phyloP scores from a whole-genome alignment of 2,329 filamentous ascomycete species.

The Arthrobotrys sinensis region DNA sequence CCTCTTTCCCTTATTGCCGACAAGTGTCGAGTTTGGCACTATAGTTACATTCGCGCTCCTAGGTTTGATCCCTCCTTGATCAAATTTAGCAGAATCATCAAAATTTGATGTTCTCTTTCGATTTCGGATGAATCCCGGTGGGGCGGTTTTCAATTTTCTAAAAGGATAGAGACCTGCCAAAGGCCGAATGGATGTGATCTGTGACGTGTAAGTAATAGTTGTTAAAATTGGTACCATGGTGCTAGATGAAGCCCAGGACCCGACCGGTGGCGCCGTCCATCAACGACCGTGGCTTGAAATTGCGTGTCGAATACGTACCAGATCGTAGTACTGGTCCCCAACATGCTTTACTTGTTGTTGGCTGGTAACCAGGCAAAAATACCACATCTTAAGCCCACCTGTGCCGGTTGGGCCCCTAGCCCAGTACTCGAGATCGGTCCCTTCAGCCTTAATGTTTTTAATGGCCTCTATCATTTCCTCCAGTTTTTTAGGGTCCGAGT shows the following conservation, averaged over 20 bases:
- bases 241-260: too few relatives aligned
- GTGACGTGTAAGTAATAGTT: too few relatives aligned
- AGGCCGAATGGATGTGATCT: background rate
- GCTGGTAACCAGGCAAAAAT: slow-evolving; percentile 5
- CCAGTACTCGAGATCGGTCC: background rate
- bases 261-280: too few relatives aligned
- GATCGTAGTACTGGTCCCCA: background rate
- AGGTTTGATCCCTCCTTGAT: background rate
- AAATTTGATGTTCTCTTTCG: background rate
- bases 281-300: too few relatives aligned
- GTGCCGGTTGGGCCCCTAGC: background rate
- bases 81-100: background rate
- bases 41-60: background rate
- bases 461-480: slow-evolving; percentile 1
- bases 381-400: background rate
- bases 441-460: background rate
- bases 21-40: background rate
- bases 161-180: background rate
- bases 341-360: background rate
- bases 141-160: background rate
- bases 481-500: background rate
- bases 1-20: background rate
- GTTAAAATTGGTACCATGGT: too few relatives aligned
- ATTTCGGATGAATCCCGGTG: slow-evolving; percentile 2
- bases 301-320: background rate